Evolutionary conservation across 768 basidiomycete species (phyloP), one percentile per base, ranked within the genome.

Genomic region (Kwoniella sp.): DNA sequence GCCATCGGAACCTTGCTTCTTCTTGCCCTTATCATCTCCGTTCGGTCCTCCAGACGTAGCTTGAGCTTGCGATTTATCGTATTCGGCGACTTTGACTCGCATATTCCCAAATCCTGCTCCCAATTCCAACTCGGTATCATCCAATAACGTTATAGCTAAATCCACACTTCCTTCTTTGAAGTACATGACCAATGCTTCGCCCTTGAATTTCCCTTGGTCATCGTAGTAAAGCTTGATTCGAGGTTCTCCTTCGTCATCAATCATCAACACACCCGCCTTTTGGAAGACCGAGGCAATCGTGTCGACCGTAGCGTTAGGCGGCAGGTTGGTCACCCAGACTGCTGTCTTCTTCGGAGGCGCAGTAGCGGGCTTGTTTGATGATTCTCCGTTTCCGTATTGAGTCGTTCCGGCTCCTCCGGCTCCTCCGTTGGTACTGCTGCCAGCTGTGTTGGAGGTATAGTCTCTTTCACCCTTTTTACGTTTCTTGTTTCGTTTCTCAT

Each of bases 81-180:
- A 80, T 49, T 78, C 76, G n/a, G 79, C 79, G 49, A 70, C 72
- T 53, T 62, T 74, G 26, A 80, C 79, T 51, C 67, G 67, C 68
- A 80, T 80, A 53, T 74, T 79, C 0, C 79, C 80, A 55, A 84
- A 84, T 7, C 88, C 80, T 49, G 90, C 89, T 1, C 94, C 95
- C 24, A 95, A 72, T 62, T 92, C 83, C 64, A 99, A 82, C 78
- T 96, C 93, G 1, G 91, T 91, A 63, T 97, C 95, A 77, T 97
- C 94, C 64, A 98, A 82, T 57, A 98, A 83, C 69, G 84, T 89
- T 65, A 90, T 75, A 9, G 94, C 95, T 58, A 98, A 83, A 2
- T 82, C 80, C 21, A 98, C 96, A n/a, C 90, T 91, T 64, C 92
- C 94, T 78, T 95, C 92, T 80, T 96, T 96, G 84, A 97, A 95